phyloP scores from a whole-genome alignment of 768 basidiomycete genomes.

The Auriscalpium microsporum region DNA sequence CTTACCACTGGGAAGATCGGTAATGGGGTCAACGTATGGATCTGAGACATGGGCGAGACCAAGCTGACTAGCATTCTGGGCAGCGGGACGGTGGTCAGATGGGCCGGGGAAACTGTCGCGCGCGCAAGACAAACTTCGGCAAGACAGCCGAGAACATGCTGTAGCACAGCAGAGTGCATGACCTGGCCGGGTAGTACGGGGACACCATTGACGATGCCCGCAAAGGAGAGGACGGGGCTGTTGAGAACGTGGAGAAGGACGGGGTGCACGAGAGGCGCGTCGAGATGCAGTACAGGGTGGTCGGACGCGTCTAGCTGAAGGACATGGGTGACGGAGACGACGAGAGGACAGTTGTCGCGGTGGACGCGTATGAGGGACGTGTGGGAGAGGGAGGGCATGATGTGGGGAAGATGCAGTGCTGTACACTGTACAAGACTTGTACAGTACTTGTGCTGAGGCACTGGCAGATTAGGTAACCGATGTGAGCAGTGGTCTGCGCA shows the following conservation, averaged over 20 bases:
- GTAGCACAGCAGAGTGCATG: constrained; percentile 39
- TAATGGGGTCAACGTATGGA: not conserved
- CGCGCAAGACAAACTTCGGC: too few relatives aligned
- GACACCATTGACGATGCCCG: constrained; percentile 42
- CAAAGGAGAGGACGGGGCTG: constrained; percentile 42
- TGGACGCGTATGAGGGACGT: constrained; percentile 32
- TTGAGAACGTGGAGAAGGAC: constrained; percentile 45
- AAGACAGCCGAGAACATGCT: constrained; percentile 43
- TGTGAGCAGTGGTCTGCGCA: not conserved
- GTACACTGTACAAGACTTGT: not conserved
- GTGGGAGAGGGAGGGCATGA: constrained; percentile 22
- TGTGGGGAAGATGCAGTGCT: not conserved
- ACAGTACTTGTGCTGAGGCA: not conserved
- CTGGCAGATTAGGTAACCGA: not conserved
- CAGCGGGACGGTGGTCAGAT: constrained; percentile 2
- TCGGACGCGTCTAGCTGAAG: constrained; percentile 27
- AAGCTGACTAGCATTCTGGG: constrained; percentile 37
- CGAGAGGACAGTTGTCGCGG: constrained; percentile 36
- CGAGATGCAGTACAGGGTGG: constrained; percentile 13
- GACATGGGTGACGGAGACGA: constrained; percentile 37
- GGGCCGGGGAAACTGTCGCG: too few relatives aligned
- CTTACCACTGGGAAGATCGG: constrained; percentile 7
- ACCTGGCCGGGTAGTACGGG: constrained; percentile 33
- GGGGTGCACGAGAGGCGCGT: constrained; percentile 22
- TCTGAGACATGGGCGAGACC: constrained; percentile 9